Evolutionary conservation across 371 early-diverging fungal species (phyloP).

Genomic region (Coemansia sp.): DNA sequence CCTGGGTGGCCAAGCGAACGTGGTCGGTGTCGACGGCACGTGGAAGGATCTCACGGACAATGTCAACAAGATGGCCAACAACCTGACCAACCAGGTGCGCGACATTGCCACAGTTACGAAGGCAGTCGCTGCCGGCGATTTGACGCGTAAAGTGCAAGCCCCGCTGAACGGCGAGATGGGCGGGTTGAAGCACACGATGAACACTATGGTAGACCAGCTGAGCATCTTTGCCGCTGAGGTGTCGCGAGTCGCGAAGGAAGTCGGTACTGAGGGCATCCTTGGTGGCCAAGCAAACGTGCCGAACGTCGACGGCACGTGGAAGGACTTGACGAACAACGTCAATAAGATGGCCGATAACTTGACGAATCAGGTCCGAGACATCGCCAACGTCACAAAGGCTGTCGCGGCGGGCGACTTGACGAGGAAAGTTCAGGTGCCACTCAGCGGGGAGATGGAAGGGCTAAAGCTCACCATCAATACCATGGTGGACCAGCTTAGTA

Average conservation of each 20-base stretch:
- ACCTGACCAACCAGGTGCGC: constrained; percentile 50
- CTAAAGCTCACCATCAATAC: too few relatives aligned
- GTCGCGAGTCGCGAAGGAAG: constrained; percentile 58
- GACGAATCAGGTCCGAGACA: too few relatives aligned
- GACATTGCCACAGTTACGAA: constrained; percentile 47
- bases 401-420: too few relatives aligned
- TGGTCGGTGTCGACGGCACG: constrained; percentile 50
- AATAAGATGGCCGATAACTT: too few relatives aligned
- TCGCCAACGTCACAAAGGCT: too few relatives aligned
- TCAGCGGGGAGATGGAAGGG: too few relatives aligned
- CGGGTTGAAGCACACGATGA: constrained; percentile 68
- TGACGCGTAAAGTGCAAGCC: constrained; percentile 58
- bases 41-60: constrained; percentile 57
- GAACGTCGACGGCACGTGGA: constrained; percentile 13
- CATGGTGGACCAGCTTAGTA: too few relatives aligned
- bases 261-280: constrained; percentile 50
- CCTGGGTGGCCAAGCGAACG: constrained; percentile 50
- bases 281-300: constrained; percentile 39
- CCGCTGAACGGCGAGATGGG: constrained; percentile 65
- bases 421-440: too few relatives aligned
- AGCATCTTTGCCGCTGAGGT: constrained; percentile 53
- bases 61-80: constrained; percentile 57
- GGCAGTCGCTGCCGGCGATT: constrained; percentile 62
- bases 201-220: constrained; percentile 63
- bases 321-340: too few relatives aligned